Percentiles rank a stretch among this genome's conserved stretches.
Conservation (phyloP, 2,329 filamentous ascomycete genomes). For the Conoideocrella luteorostrata region DNA sequence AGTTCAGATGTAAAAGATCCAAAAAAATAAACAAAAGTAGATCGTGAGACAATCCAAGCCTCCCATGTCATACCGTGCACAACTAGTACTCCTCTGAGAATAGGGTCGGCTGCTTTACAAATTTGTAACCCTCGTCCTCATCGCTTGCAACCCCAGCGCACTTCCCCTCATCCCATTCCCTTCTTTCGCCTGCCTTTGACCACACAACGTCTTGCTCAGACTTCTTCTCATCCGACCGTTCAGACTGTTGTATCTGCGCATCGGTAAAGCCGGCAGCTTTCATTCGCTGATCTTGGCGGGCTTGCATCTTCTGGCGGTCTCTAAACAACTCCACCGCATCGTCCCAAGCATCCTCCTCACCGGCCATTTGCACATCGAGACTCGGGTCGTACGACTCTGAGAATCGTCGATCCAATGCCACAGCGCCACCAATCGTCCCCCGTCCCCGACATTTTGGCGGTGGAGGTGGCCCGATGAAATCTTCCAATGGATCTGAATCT, state of each 20-base stretch:
- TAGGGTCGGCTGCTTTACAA: slow-evolving; percentile 5
- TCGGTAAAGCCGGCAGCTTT: slow-evolving; percentile 73
- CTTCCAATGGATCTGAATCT: slow-evolving; percentile 65
- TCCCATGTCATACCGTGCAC: too few relatives aligned
- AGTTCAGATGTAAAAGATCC: too few relatives aligned
- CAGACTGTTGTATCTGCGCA: slow-evolving; percentile 56
- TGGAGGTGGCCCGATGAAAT: slow-evolving; percentile 69
- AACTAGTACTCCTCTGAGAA: slow-evolving; percentile 11
- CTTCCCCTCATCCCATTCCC: slow-evolving; percentile 57
- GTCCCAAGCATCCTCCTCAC: slow-evolving; percentile 64
- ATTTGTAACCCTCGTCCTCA: slow-evolving; percentile 5
- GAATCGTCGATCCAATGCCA: slow-evolving; percentile 76
- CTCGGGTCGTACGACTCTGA: slow-evolving; percentile 55
- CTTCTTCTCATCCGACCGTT: slow-evolving; percentile 52
- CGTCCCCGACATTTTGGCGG: slow-evolving; percentile 55
- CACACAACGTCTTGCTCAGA: slow-evolving; percentile 60
- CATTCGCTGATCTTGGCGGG: slow-evolving; percentile 68
- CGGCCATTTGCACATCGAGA: slow-evolving; percentile 48
- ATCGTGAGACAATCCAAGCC: too few relatives aligned
- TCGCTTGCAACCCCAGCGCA: slow-evolving; percentile 6
- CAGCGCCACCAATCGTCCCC: slow-evolving; percentile 54
- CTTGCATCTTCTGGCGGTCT: slow-evolving; percentile 72
- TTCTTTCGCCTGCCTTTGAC: slow-evolving; percentile 59
- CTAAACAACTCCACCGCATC: slow-evolving; percentile 70
- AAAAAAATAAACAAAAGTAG: too few relatives aligned